These are phyloP conservation scores for Coemansia sp. DNA, from an alignment of 192 early-diverging fungal species.

Conservation along the genomic window DNA sequence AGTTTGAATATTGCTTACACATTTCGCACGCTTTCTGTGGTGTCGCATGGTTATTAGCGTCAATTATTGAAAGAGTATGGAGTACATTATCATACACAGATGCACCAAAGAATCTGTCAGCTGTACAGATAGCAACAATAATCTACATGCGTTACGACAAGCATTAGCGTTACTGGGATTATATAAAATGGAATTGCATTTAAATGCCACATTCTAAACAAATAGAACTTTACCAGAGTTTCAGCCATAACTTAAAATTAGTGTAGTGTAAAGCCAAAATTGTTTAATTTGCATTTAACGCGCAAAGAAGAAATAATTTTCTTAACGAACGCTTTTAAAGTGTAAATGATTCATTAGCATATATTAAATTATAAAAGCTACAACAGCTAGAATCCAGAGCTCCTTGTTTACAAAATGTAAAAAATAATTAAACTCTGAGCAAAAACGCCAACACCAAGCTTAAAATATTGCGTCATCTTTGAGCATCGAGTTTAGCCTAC, in stretches of 20 bases:
- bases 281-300: no score
- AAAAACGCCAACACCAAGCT: background rate
- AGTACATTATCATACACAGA: slow-evolving; percentile 25
- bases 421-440: no score
- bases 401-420: no score
- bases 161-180: background rate
- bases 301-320: background rate
- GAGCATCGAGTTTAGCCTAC: background rate
- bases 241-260: background rate
- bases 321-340: background rate
- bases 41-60: slow-evolving; percentile 1
- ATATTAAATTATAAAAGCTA: background rate
- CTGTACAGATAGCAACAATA: slow-evolving; percentile 16
- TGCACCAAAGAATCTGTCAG: slow-evolving; percentile 23
- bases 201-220: background rate
- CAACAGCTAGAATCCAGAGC: no score
- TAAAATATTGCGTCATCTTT: background rate
- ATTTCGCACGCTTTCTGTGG: slow-evolving; percentile 3
- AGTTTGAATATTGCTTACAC: slow-evolving; percentile 5
- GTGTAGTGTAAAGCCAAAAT: background rate
- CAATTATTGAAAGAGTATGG: slow-evolving; percentile 10
- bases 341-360: background rate
- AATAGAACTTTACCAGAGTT: background rate
- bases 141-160: slow-evolving; percentile 7
- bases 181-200: background rate